phyloP scores from a whole-genome alignment of 169 alveolate species.

The Plasmodium gonderi region DNA sequence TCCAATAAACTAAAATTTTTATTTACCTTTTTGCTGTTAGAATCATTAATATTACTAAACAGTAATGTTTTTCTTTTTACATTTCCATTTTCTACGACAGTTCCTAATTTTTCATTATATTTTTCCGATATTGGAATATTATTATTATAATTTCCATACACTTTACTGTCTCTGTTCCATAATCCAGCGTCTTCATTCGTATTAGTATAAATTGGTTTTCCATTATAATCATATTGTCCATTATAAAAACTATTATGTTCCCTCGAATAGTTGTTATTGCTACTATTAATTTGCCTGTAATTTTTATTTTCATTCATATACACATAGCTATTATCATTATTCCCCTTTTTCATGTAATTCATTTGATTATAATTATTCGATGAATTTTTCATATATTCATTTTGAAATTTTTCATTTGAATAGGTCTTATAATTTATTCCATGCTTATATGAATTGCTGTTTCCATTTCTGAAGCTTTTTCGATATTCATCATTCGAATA shows the following conservation, averaged over 20 bases:
- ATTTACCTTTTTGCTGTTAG: neutral
- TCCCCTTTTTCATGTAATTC: neutral
- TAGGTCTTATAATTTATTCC: neutral
- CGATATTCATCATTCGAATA: neutral
- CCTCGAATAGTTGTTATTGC: neutral
- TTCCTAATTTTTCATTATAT: slow-evolving; percentile 11
- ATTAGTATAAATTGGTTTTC: neutral
- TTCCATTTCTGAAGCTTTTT: neutral
- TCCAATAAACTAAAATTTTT: neutral
- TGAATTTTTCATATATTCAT: neutral
- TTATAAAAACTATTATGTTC: neutral
- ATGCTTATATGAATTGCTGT: neutral
- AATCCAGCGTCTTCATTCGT: neutral
- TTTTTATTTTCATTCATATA: neutral
- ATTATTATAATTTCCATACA: neutral
- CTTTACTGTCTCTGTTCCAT: slow-evolving; percentile 3
- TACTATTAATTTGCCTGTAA: neutral
- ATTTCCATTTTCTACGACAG: slow-evolving; percentile 44
- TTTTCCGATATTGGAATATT: neutral
- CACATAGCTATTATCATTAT: neutral
- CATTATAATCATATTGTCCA: neutral
- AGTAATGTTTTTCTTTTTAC: slow-evolving; percentile 45
- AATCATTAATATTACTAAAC: slow-evolving; percentile 20
- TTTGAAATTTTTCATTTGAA: slow-evolving; percentile 3
- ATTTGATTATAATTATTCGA: slow-evolving; percentile 3